Evolutionary conservation across 2,329 filamentous ascomycete species (phyloP).

Genomic region (Fusarium irregulare): DNA sequence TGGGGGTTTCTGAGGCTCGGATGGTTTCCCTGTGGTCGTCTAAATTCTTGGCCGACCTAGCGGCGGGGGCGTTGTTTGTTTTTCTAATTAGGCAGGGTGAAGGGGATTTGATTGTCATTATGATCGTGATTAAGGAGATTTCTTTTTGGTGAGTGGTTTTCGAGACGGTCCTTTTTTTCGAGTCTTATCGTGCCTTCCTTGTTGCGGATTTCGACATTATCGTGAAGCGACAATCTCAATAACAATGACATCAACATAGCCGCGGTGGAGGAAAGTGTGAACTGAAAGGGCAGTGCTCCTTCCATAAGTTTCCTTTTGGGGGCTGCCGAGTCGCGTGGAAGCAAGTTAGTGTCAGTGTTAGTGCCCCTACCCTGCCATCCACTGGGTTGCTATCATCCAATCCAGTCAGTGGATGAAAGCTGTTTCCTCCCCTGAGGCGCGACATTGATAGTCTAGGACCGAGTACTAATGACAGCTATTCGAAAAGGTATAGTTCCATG

Average conservation of each 20-base stretch:
- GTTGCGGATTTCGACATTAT: not conserved
- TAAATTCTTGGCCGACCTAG: constrained; percentile 37
- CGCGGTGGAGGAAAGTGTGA: not conserved
- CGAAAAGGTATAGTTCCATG: constrained; percentile 12
- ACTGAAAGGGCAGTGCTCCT: constrained; percentile 1
- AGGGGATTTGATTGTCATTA: constrained; percentile 14
- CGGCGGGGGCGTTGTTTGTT: constrained; percentile 34
- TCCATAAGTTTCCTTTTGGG: constrained; percentile 25
- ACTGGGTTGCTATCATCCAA: constrained; percentile 15
- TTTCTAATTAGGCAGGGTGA: constrained; percentile 31
- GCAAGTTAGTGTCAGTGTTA: constrained; percentile 18
- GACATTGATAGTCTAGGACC: constrained; percentile 18
- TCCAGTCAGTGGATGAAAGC: constrained; percentile 15
- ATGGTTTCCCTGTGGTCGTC: constrained; percentile 34
- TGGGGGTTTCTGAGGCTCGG: constrained; percentile 33
- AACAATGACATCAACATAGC: constrained; percentile 32
- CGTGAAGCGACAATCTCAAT: constrained; percentile 30
- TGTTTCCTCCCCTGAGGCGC: constrained; percentile 12
- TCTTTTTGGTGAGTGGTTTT: constrained; percentile 22
- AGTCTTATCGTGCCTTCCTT: constrained; percentile 1
- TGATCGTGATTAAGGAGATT: not conserved
- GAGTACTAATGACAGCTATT: constrained; percentile 12
- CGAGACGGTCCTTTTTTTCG: not conserved
- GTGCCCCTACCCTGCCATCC: not conserved
- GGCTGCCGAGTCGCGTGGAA: constrained; percentile 34